A percentile compares a stretch with the other conserved stretches of the same genome.
These are phyloP conservation scores for Salix suchowensis DNA, from an alignment of 345 rosid species.

Conservation along the genomic window DNA sequence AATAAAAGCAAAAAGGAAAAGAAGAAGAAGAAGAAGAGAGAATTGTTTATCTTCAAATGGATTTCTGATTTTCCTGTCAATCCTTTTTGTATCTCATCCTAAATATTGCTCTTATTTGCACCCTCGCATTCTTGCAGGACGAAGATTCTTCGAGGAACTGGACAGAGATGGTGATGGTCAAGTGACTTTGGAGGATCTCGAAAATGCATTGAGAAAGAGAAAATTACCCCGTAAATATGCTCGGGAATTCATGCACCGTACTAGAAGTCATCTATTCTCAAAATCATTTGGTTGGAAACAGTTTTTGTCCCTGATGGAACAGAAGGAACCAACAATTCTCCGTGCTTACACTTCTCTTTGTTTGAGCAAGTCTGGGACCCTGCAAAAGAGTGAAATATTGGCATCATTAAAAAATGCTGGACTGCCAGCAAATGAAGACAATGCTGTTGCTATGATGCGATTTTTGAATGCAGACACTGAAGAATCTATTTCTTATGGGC, in stretches of 20 bases:
- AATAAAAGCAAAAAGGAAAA: too few relatives aligned
- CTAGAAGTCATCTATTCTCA: constrained; percentile 83
- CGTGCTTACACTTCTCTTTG: constrained; percentile 96
- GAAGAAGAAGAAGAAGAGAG: neutral
- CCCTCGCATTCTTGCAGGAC: constrained; percentile 45
- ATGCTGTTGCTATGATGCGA: constrained; percentile 95
- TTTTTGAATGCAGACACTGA: constrained; percentile 83
- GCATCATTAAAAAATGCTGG: constrained; percentile 84
- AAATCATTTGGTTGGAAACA: constrained; percentile 98
- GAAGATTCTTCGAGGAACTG: constrained; percentile 93
- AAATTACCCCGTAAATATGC: constrained; percentile 83
- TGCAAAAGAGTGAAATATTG: constrained; percentile 90
- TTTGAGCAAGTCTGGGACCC: constrained; percentile 89
- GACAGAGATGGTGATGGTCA: constrained; percentile 98
- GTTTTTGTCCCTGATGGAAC: constrained; percentile 96
- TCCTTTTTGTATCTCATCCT: constrained; percentile 2
- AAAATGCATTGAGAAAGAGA: constrained; percentile 86
- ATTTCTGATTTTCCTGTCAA: neutral
- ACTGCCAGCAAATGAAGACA: constrained; percentile 94
- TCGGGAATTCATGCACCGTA: constrained; percentile 75
- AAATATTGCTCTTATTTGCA: constrained; percentile 3
- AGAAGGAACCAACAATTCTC: constrained; percentile 92
- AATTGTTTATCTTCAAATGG: neutral
- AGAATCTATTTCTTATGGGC: constrained; percentile 94
- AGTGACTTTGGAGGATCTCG: constrained; percentile 92